Percentiles rank a stretch among this genome's conserved stretches.
Evolutionary conservation across 495 filamentous ascomycete genomes (phyloP).

Genomic region (Penicillium odoratum): DNA sequence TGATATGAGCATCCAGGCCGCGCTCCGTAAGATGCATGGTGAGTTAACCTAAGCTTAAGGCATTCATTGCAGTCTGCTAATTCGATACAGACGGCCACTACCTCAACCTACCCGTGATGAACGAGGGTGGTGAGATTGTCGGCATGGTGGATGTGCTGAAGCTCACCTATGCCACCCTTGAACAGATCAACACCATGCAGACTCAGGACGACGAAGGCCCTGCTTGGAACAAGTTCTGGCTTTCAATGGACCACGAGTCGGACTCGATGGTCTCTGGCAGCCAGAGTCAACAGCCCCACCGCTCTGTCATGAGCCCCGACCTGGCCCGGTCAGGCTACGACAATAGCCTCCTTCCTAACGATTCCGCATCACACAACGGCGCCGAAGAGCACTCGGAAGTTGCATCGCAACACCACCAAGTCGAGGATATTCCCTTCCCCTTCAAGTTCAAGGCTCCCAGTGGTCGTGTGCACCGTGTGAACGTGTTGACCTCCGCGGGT

Average conservation of each 20-base stretch:
- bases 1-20: slow-evolving; percentile 98
- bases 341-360: slow-evolving; percentile 84
- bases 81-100: slow-evolving; percentile 84
- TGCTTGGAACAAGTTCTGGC: slow-evolving; percentile 99
- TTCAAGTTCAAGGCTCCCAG: slow-evolving; percentile 99
- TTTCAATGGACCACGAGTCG: slow-evolving; percentile 93
- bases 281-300: slow-evolving; percentile 61
- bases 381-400: slow-evolving; percentile 73
- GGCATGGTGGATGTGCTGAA: slow-evolving; percentile 99
- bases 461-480: slow-evolving; percentile 90
- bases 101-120: slow-evolving; percentile 97
- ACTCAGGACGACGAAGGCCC: slow-evolving; percentile 88
- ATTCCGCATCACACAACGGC: slow-evolving; percentile 90
- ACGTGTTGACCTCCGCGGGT: slow-evolving; percentile 77
- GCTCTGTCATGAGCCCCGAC: slow-evolving; percentile 78
- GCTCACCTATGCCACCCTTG: slow-evolving; percentile 94
- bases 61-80: slow-evolving; percentile 17
- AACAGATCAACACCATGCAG: slow-evolving; percentile 84
- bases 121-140: slow-evolving; percentile 93
- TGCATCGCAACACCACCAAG: slow-evolving; percentile 49
- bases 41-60: not conserved
- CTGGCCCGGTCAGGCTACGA: slow-evolving; percentile 60
- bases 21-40: slow-evolving; percentile 99
- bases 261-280: slow-evolving; percentile 96
- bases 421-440: slow-evolving; percentile 77